Base-by-base conservation (phyloP, 306 rosid genomes). In the Corylus americana region DNA sequence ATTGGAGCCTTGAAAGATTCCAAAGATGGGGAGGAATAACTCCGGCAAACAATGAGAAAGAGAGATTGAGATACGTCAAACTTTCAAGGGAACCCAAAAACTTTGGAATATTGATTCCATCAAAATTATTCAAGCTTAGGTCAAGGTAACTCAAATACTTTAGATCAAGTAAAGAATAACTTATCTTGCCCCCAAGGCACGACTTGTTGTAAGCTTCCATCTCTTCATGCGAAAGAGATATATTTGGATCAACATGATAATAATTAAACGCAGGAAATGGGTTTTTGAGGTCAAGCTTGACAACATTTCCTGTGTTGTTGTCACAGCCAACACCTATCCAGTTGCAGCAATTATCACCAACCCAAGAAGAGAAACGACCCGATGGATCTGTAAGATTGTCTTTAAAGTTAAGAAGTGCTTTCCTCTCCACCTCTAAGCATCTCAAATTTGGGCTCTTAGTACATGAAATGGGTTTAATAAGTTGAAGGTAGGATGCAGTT, bases 271-370 rank as follows among this genome's bases (percentile, higher is more conserved):
- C 39, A 4, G 50, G 50, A 8, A 47, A 47, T 47, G 11, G 12
- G 50, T 64, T 13, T 11, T 18, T 64, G 44, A 64, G 47, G 18
- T 31, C 70, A 13, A 64, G 82, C 13, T 35, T 67, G 11, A 74
- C 50, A 58, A 83, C 83, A 78, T 42, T 69, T 7, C 83, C 80
- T 2, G 80, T 83, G 20, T 39, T 11, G 22, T 74, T 71, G 66
- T 75, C 57, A 12, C 86, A 83, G 37, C 11, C 55, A n/a, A 82
- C 25, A 29, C 82, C 82, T 66, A 54, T 17, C 85, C 82, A 82
- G 14, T 70, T 76, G 25, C 86, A 83, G 22, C 80, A 78, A 7
- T 78, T 12, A 14, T 16, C 37, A 7, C 45, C 72, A 12, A 11
- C 8, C 72, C 50, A 67, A 39, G 72, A 67, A 1, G 72, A 29